Base-by-base conservation (phyloP, 2,329 filamentous ascomycete genomes). In the Ceratocystis huliohia region DNA sequence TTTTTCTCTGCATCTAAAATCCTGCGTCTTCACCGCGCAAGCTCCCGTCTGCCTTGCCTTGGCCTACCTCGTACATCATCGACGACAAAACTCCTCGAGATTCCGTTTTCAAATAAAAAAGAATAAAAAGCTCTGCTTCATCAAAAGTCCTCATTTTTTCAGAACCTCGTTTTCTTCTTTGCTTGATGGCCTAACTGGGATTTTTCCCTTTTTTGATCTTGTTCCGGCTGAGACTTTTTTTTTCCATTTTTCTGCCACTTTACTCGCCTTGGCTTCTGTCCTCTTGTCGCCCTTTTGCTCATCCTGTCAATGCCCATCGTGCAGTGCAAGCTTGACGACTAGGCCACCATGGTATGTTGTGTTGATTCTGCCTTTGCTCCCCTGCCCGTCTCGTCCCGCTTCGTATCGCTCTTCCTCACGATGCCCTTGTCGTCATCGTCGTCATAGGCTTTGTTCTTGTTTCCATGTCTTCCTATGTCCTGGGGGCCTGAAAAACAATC, bases 141-240 rank as follows among this genome's bases (percentile, higher is more conserved):
- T 53, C 5, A 53, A 25, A 53, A 6, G 20, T 20, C 10, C 48
- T 53, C 25, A 13, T 25, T 25, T 20, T 22, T n/a, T 28, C 41
- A n/a, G 6, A 15, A 17, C 22, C 44, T 63, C 22, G 22, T 20
- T 48, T 25, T 48, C 10, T 48, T 20, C 20, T 20, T 20, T 63
- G 28, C 53, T 41, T 33, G n/a, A 17, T 63, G 44, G 17, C 61
- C 61, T 46, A 63, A n/a, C 41, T 33, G 10, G 20, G 44, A 44
- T n/a, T 33, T 59, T 33, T 59, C 28, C 13, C 22, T 59, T 33
- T 56, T 30, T 63, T 41, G 44, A 63, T 50, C 64, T 22, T 37
- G 8, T 30, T 61, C 28, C 75, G 72, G 73, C 74, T 73, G 72
- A 73, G 73, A 73, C 72, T 72, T 73, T 73, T 76, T 74, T 70